Percentiles rank a stretch among this genome's conserved stretches.
phyloP scores from a whole-genome alignment of 2,329 filamentous ascomycete genomes.

The Plectosphaerella cucumerina region DNA sequence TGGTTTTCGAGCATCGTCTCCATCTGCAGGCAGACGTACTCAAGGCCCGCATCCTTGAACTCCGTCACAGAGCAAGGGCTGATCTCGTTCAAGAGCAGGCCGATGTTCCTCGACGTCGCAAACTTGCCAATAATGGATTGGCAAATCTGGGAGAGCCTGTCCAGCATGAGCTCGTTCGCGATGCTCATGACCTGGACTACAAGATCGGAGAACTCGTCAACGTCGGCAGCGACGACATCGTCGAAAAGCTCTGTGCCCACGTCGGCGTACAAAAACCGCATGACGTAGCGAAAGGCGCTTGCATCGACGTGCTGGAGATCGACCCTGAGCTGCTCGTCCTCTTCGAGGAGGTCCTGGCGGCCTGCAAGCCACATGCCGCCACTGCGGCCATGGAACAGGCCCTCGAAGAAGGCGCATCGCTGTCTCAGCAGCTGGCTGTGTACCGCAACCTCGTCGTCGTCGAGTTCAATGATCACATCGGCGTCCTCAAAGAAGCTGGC shows the following conservation, averaged over 20 bases:
- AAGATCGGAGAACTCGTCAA: conserved; percentile 86
- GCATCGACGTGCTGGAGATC: conserved; percentile 78
- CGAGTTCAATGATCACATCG: conserved; percentile 75
- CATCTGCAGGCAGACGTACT: conserved; percentile 88
- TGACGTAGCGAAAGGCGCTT: conserved; percentile 70
- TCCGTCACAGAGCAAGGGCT: conserved; percentile 76
- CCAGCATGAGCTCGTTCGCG: conserved; percentile 93
- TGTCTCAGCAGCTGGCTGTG: conserved; percentile 79
- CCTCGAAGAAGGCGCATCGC: conserved; percentile 88
- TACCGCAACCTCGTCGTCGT: conserved; percentile 59
- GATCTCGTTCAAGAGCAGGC: conserved; percentile 78
- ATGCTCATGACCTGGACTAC: conserved; percentile 85
- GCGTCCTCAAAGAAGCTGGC: conserved; percentile 70
- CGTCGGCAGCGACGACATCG: conserved; percentile 60
- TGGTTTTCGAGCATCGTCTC: conserved; percentile 91
- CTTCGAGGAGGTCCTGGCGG: conserved; percentile 45
- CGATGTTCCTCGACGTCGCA: conserved; percentile 82
- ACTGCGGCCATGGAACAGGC: conserved; percentile 84
- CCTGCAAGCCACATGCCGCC: conserved; percentile 77
- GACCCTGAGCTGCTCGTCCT: conserved; percentile 53
- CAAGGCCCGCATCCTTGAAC: conserved; percentile 83
- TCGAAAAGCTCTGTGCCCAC: conserved; percentile 78
- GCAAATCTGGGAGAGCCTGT: conserved; percentile 83
- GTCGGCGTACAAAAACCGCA: conserved; percentile 81
- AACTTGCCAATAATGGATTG: conserved; percentile 80